Percentiles rank a stretch among this genome's conserved stretches.
phyloP scores from a whole-genome alignment of 805 yeast genomes.

The Zygoascus bituminiphila region DNA sequence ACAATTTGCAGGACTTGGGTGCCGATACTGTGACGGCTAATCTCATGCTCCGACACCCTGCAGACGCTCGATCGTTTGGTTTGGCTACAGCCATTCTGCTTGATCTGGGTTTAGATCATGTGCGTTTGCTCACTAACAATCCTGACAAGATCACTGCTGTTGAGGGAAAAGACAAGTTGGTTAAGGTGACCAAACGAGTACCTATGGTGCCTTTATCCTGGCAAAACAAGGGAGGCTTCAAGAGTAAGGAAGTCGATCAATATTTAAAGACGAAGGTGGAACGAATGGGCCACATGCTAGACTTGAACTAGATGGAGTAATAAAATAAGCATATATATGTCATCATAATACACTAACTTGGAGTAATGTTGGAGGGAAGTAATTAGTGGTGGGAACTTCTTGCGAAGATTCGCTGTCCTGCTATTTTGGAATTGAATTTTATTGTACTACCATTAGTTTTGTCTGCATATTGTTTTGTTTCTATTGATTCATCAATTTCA shows the following conservation, averaged over 20 bases:
- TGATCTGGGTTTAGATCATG: conserved; percentile 67
- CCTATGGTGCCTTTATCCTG: conserved; percentile 98
- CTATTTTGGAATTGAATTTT: too few species aligned
- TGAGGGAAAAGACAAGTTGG: conserved; percentile 70
- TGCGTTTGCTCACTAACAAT: conserved; percentile 81
- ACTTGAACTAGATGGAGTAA: too few species aligned
- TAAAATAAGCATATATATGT: too few species aligned
- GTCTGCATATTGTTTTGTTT: too few species aligned
- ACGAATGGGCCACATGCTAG: conserved; percentile 91
- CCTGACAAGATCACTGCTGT: conserved; percentile 95
- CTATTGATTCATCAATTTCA: too few species aligned
- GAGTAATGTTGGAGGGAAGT: too few species aligned
- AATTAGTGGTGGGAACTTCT: too few species aligned
- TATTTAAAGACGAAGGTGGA: conserved; percentile 90
- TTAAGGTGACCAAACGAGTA: conserved; percentile 77
- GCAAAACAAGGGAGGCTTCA: conserved; percentile 63
- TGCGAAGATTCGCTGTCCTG: too few species aligned
- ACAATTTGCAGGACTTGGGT: conserved; percentile 93
- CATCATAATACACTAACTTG: too few species aligned
- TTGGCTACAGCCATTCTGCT: conserved; percentile 86
- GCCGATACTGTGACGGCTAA: conserved; percentile 98
- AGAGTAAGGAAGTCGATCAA: conserved; percentile 82
- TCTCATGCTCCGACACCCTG: conserved; percentile 86
- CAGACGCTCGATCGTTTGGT: conserved; percentile 91
- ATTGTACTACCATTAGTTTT: too few species aligned